Evolutionary conservation across 202 grass and related monocot genomes (phyloP).

Genomic region (Dendrocalamus latiflorus): DNA sequence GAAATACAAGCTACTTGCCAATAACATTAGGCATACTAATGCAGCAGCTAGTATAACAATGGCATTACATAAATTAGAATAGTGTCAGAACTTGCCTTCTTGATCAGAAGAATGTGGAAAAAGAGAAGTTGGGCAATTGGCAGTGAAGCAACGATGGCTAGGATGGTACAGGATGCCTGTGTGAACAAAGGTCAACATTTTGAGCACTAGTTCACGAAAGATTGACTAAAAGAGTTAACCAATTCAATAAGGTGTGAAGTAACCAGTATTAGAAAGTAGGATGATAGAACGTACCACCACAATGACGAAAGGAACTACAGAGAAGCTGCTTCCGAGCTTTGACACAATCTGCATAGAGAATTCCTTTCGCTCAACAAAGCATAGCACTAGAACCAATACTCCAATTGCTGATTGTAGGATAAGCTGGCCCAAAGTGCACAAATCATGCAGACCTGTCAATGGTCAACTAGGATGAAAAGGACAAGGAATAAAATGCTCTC

Average conservation of each 20-base stretch:
- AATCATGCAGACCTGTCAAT: constrained; percentile 98
- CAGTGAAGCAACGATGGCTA: constrained; percentile 80
- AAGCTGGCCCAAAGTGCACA: constrained; percentile 98
- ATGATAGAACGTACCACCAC: constrained; percentile 63
- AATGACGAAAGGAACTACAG: constrained; percentile 74
- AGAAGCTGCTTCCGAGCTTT: constrained; percentile 99
- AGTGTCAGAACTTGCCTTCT: constrained; percentile 56
- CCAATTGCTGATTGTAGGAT: constrained; percentile 83
- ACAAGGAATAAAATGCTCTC: constrained; percentile 71
- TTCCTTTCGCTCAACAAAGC: constrained; percentile 72
- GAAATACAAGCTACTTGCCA: background rate
- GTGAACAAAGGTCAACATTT: constrained; percentile 6
- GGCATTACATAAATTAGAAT: background rate
- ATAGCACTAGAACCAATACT: constrained; percentile 89
- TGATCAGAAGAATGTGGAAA: constrained; percentile 98
- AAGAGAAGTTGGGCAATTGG: constrained; percentile 91
- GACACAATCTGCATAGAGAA: constrained; percentile 70
- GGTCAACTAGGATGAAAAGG: constrained; percentile 98
- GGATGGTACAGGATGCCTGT: constrained; percentile 86
- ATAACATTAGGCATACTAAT: background rate
- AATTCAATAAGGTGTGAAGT: background rate
- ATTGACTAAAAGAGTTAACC: constrained; percentile 10
- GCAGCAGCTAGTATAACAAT: background rate
- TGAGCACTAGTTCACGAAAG: constrained; percentile 20
- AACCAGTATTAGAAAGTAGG: constrained; percentile 5